Base-by-base conservation (phyloP, 768 basidiomycete species). In the Auriculariales sp. region DNA sequence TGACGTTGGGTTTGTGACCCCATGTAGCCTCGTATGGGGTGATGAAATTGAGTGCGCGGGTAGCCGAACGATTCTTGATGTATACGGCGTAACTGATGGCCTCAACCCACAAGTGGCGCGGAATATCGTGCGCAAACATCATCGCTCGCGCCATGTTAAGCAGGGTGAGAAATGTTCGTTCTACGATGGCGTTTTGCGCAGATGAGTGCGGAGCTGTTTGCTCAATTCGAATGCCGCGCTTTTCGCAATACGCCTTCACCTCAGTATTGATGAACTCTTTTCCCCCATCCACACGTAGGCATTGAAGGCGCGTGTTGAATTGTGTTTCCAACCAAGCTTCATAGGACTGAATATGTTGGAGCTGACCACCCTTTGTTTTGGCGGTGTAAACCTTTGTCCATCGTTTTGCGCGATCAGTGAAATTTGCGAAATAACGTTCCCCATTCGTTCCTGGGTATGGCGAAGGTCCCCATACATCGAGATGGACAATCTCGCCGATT, bases 41-140 rank as follows among this genome's bases (percentile, higher is more conserved):
- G 1, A 28, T 36, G 15, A 35, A 32, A 0, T 19, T 22, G 0
- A 52, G 49, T 24, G 57, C 46, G 24, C 34, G 33, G 2, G 51
- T 53, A 11, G 60, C 49, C 1, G 49, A 51, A 2, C 52, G 42
- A 27, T 55, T 61, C 25, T 50, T 29, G 3, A 61, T 31, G 44
- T 59, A 60, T 11, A 48, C 39, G 1, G 59, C 53, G 4, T 56
- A 54, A 1, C 53, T 29, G 6, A 49, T 28, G 19, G 56, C 53
- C 28, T 60, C 54, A 17, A 53, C 58, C 60, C 60, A 61, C 4
- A 52, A 35, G 30, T 51, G 47, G 7, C 44, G 48, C 0, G 59
- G 59, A 1, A 52, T 35, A 7, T 29, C 25, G 22, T 44, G 14
- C 9, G 28, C 44, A 11, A 46, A 17, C 7, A 31, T 49, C 46